Base-by-base conservation (phyloP, 495 filamentous ascomycete genomes). In the Platismatia glauca region DNA sequence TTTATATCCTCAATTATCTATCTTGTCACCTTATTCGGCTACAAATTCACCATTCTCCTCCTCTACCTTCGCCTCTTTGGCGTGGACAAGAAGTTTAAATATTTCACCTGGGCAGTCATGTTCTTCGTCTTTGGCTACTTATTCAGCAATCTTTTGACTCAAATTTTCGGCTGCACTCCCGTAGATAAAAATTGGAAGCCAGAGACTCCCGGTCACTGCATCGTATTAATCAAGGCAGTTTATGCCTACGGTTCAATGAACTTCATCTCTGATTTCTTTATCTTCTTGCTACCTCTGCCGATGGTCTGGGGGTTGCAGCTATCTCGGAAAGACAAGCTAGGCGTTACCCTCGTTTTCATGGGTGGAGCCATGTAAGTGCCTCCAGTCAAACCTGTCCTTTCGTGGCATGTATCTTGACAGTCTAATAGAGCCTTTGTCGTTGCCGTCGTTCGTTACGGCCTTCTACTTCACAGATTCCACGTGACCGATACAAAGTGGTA, bases 41-140 rank as follows among this genome's bases (percentile, higher is more conserved):
- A 76, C 60, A 78, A 78, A 59, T 69, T 67, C 52, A 63, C 74
- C 1, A 65, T 78, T 35, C 67, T 77, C 24, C 29, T 77, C 1
- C 68, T 76, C 27, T 78, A 78, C 57, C 63, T 77, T 8, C 74
- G 76, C 24, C 53, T 76, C 39, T 77, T 78, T 52, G 67, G 67
- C 33, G 64, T 75, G 61, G 70, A 72, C 64, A 64, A 43, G n/a
- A 68, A 52, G 22, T 78, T 78, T 61, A 67, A 66, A 50, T 75
- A 75, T 57, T 58, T 66, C 18, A 77, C 74, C 58, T 76, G 74
- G 57, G 55, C 70, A 59, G 68, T 69, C 33, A 65, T 77, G 31
- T 76, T 76, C 63, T 74, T 77, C 64, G 74, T 74, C 56, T 69
- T 70, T 12, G 74, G 73, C 4, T 78, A 78, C 37, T 70, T 78